Base-by-base conservation (phyloP, 192 early-diverging fungal species). In the Funneliformis geosporum region DNA sequence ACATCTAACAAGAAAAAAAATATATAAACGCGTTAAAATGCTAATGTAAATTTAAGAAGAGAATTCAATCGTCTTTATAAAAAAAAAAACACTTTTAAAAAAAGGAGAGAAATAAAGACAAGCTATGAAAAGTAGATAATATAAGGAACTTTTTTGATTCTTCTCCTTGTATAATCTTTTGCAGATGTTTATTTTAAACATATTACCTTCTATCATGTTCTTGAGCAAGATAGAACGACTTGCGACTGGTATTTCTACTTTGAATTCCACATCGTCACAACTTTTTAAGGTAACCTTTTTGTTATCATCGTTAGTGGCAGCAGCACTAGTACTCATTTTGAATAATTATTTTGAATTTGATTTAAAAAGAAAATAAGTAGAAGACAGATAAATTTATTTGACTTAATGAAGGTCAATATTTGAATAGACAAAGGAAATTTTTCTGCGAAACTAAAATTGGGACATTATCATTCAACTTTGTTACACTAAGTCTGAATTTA, bases 221-320 rank as follows among this genome's bases (percentile, higher is more conserved):
- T 91, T 93, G 84, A 96, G 91, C 71, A 95, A 85, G 25, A 90
- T 83, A 65, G 93, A 94, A 81, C 92, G 91, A 76, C 87, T 84
- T n/a, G 92, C 92, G 8, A 94, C 89, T 59, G 87, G 86, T 83
- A 87, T 87, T 43, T 89, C 86, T 44, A 95, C 91, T 46, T 80
- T 84, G 62, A 93, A 93, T 60, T 89, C 81, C 59, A 87, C 82
- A 27, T 82, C 83, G 80, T 95, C 93, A 5, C 90, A 93, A 39
- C 91, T 91, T 72, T 86, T 80, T 65, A 95, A 89, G 38, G 84
- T 91, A 44, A 92, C 82, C 12, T 75, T 75, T 38, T 62, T 60
- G 40, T 1, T 27, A 62, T 75, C 74, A 5, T 10, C 23, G 4
- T 18, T 40, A 18, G 40, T n/a, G n/a, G n/a, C n/a, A n/a, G n/a